Base-by-base conservation (phyloP, 768 basidiomycete species). In the Hygrocybe coccinea region DNA sequence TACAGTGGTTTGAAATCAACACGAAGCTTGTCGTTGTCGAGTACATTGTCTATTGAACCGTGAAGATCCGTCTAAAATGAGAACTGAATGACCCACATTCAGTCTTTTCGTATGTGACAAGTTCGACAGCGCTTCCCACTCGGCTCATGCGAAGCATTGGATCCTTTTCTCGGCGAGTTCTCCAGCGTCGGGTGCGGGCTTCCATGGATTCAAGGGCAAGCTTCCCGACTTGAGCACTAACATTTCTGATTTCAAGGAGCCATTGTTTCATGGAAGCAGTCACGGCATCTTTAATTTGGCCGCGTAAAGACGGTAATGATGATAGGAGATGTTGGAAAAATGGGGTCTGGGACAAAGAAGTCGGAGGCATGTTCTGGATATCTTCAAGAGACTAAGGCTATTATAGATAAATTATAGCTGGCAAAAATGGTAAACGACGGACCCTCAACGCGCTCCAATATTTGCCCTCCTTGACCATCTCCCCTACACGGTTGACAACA, bases 381-480 rank as follows among this genome's bases (percentile, higher is more conserved):
- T 97, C 95, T 71, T 97, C 95, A 46, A 98, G 80, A 46, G 94
- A 95, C 92, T 97, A 69, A 57, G 64, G 64, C 67, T 33, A 25
- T 14, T 10, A 59, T 59, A 46, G 56, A 64, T 55, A 60, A 60
- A 64, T 52, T 65, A 58, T 56, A 58, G 62, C 69, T 64, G 64
- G 55, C 61, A 68, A 67, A 66, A 66, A 66, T 41, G 21, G 14
- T 62, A 65, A 64, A 72, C 54, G 66, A 79, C 92, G 70, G 69
- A 97, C 93, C 76, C 95, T 79, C 68, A 98, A 70, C 44, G 97
- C 97, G 67, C 93, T 95, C 91, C 93, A 98, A 72, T 93, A 97
- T 75, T 88, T 94, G 52, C 90, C 89, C 63, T 94, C 86, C 64
- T 83, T 81, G 64, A 99, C 89, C 86, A 98, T 93, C 67, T 91